Percentiles rank a stretch among this genome's conserved stretches.
Evolutionary conservation across 257 asterid genomes (phyloP).

Genomic region (Lycium barbarum): DNA sequence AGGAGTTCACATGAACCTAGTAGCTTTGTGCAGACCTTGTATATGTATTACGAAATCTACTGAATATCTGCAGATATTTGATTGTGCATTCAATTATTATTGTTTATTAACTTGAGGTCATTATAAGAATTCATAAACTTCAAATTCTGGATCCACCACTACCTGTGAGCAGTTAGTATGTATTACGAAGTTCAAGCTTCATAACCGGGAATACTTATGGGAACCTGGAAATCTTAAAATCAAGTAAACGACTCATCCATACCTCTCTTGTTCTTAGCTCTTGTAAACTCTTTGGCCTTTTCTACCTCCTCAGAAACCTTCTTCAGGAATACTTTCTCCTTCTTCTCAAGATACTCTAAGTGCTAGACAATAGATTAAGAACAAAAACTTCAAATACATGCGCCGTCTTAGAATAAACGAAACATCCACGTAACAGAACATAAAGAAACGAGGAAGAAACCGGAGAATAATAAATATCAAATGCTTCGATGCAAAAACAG

Average conservation of each 20-base stretch:
- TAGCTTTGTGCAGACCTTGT: no score
- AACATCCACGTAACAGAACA: constrained; percentile 4
- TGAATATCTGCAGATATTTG: no score
- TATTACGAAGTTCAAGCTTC: no score
- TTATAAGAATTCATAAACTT: no score
- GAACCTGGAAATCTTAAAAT: no score
- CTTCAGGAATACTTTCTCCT: constrained; percentile 69
- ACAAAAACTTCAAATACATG: neutral
- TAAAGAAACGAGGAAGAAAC: neutral
- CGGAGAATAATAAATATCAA: neutral
- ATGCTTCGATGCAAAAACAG: neutral
- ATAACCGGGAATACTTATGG: no score
- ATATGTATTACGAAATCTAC: no score
- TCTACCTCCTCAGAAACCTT: constrained; percentile 76
- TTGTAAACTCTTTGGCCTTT: constrained; percentile 65
- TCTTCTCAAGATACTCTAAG: constrained; percentile 80
- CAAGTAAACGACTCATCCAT: constrained; percentile 10
- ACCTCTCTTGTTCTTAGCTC: constrained; percentile 79
- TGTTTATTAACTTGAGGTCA: no score
- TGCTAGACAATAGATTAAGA: constrained; percentile 46
- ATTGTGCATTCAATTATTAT: no score
- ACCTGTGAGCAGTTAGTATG: no score
- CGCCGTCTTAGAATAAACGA: neutral
- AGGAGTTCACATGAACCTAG: no score
- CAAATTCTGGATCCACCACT: no score